phyloP scores from a whole-genome alignment of 108 stramenopile genomes.

The Asterionellopsis glacialis region DNA sequence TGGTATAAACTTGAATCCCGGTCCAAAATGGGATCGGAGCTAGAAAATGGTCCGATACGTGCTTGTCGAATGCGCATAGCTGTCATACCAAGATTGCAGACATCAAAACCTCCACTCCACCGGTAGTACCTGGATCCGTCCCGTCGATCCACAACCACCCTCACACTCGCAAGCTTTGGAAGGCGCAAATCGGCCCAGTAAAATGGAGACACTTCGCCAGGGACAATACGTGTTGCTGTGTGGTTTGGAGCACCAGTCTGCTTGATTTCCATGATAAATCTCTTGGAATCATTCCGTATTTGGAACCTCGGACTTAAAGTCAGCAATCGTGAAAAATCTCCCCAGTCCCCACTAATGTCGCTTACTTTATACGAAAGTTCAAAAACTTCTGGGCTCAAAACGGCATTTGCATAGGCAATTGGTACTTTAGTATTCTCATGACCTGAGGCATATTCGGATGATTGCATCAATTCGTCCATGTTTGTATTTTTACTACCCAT shows the following conservation, averaged over 20 bases:
- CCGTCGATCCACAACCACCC: conserved; percentile 14
- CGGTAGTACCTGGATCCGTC: conserved; percentile 12
- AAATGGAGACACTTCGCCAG: conserved; percentile 44
- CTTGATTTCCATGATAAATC: conserved; percentile 46
- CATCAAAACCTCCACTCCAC: conserved; percentile 79
- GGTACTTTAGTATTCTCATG: no score
- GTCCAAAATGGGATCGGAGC: background rate
- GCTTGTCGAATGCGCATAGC: conserved; percentile 35
- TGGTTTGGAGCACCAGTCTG: conserved; percentile 50
- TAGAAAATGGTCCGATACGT: background rate
- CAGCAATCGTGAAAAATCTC: conserved; percentile 57
- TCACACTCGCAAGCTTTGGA: conserved; percentile 51
- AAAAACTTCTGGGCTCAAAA: conserved; percentile 28
- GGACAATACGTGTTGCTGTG: conserved; percentile 22
- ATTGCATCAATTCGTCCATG: no score
- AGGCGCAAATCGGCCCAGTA: conserved; percentile 60
- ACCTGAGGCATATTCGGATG: no score
- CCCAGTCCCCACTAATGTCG: conserved; percentile 58
- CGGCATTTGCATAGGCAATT: conserved; percentile 9
- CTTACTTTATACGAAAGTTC: conserved; percentile 61
- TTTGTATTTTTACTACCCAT: no score
- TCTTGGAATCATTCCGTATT: conserved; percentile 49
- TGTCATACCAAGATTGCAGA: conserved; percentile 55
- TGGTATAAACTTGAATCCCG: conserved; percentile 4
- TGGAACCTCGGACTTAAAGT: conserved; percentile 55